Conservation (phyloP, 164 flowering plant genomes). For the Stephania cephalantha region DNA sequence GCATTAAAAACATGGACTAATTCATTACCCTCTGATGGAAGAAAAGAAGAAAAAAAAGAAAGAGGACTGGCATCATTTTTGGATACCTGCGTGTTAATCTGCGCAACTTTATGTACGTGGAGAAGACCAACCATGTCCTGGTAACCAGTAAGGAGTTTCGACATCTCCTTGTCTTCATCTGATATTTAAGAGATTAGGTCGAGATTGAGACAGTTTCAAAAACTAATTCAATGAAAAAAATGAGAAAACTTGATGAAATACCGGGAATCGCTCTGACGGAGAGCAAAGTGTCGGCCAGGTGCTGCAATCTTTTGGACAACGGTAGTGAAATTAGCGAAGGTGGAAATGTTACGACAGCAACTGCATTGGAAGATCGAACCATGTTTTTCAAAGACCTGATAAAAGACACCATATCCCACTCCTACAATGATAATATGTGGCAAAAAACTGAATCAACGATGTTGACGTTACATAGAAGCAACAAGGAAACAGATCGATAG, state of each 20-base stretch:
- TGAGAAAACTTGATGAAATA: slow-evolving; percentile 15
- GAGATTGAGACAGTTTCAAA: neutral
- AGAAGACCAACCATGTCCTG: slow-evolving; percentile 94
- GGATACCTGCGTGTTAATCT: slow-evolving; percentile 79
- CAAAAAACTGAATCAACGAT: neutral
- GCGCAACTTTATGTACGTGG: slow-evolving; percentile 74
- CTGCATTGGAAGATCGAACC: slow-evolving; percentile 70
- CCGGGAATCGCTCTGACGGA: slow-evolving; percentile 90
- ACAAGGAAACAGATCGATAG: neutral
- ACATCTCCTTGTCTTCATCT: slow-evolving; percentile 94
- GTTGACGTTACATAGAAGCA: neutral
- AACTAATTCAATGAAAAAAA: neutral
- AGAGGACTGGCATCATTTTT: neutral
- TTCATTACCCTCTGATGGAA: no score
- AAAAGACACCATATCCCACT: slow-evolving; percentile 89
- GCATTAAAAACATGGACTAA: neutral
- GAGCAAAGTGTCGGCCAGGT: slow-evolving; percentile 89
- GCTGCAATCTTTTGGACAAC: slow-evolving; percentile 82
- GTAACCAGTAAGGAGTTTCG: slow-evolving; percentile 84
- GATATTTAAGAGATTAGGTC: slow-evolving; percentile 1
- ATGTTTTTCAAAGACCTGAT: slow-evolving; percentile 67
- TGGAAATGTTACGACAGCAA: slow-evolving; percentile 72
- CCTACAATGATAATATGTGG: slow-evolving; percentile 37
- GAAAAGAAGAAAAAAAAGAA: neutral
- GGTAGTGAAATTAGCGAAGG: slow-evolving; percentile 75